These are phyloP conservation scores for Plectosphaerella plurivora DNA, from an alignment of 2,329 filamentous ascomycete species.

Conservation along the genomic window DNA sequence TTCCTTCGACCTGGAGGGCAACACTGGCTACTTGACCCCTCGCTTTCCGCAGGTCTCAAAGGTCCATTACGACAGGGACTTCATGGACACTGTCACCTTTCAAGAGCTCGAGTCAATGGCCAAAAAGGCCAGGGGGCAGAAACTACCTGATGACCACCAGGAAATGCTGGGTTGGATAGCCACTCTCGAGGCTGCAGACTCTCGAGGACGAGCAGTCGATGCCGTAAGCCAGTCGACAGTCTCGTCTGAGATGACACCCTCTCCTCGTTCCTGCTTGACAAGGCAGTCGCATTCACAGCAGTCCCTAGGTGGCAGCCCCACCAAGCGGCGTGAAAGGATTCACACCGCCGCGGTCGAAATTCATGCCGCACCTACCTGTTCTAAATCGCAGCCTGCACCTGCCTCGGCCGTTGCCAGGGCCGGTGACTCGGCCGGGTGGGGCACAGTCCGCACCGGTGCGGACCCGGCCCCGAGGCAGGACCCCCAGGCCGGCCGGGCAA, in stretches of 20 bases:
- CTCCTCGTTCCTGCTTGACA: conserved; percentile 2
- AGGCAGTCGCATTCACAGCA: conserved; percentile 3
- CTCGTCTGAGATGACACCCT: conserved; percentile 15
- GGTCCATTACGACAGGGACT: conserved; percentile 71
- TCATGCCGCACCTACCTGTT: too few relatives aligned
- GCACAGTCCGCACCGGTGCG: too few relatives aligned
- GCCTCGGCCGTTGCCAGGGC: too few relatives aligned
- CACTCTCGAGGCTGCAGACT: conserved; percentile 53
- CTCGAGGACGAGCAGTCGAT: conserved; percentile 36
- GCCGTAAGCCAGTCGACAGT: conserved; percentile 39
- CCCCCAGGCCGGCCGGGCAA: too few relatives aligned
- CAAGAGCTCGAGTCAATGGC: conserved; percentile 66
- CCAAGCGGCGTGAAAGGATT: neutral
- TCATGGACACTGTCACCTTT: conserved; percentile 64
- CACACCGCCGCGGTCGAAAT: too few relatives aligned
- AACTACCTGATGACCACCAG: conserved; percentile 50
- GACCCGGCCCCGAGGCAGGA: too few relatives aligned
- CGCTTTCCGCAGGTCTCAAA: conserved; percentile 75
- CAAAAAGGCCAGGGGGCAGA: conserved; percentile 44
- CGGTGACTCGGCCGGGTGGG: too few relatives aligned
- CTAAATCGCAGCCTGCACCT: too few relatives aligned
- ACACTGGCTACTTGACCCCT: conserved; percentile 67
- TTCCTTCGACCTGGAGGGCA: conserved; percentile 68
- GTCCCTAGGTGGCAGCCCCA: neutral
- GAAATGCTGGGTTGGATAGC: conserved; percentile 59